Conservation (phyloP, 73 alveolate species). For the Paramecium primaurelia region DNA sequence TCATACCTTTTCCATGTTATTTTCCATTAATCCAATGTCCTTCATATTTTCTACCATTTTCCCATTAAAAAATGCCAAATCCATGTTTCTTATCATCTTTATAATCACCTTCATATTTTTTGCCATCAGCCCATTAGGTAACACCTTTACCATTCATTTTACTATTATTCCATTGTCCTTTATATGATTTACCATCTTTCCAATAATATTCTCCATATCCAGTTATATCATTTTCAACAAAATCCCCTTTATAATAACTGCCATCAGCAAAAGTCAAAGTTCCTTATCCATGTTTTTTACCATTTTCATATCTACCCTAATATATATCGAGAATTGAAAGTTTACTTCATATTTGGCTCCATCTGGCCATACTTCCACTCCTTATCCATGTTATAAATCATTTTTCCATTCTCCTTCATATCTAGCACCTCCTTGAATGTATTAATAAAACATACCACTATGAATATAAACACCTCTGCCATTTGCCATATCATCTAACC, state of each 20-base stretch:
- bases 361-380: conserved; percentile 77
- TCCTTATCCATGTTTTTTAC: conserved; percentile 78
- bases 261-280: conserved; percentile 60
- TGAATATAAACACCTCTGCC: conserved; percentile 74
- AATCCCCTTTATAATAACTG: conserved; percentile 56
- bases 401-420: conserved; percentile 89
- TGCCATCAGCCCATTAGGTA: conserved; percentile 63
- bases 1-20: conserved; percentile 58
- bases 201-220: conserved; percentile 59
- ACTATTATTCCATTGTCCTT: conserved; percentile 56
- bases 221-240: conserved; percentile 51
- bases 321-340: not conserved
- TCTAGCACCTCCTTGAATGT: conserved; percentile 61
- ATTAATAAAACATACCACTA: conserved; percentile 35
- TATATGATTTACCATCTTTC: conserved; percentile 52
- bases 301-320: conserved; percentile 66
- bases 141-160: conserved; percentile 63
- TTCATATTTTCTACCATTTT: conserved; percentile 60
- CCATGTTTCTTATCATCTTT: conserved; percentile 61
- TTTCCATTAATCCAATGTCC: conserved; percentile 62
- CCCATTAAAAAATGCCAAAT: conserved; percentile 62
- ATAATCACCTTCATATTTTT: conserved; percentile 62
- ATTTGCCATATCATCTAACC: conserved; percentile 75
- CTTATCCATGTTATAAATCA: conserved; percentile 80
- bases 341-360: conserved; percentile 66